Evolutionary conservation across 1,284 basidiomycete genomes (phyloP).

Genomic region (Trichosporon sp.): DNA sequence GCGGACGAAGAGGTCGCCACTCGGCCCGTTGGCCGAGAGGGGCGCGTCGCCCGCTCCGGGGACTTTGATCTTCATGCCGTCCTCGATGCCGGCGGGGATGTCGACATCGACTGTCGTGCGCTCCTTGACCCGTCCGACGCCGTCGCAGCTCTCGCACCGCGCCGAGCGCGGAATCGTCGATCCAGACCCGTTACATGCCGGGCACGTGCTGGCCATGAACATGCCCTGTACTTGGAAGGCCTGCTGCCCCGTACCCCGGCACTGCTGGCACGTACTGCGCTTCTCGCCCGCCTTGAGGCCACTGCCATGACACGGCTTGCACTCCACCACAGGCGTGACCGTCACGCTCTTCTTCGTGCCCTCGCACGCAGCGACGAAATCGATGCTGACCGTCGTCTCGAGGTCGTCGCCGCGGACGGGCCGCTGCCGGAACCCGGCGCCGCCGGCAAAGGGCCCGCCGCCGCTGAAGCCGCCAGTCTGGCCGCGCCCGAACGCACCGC

Average conservation of each 20-base stretch:
- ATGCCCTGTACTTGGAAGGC: conserved; percentile 95
- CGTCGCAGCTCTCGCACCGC: conserved; percentile 75
- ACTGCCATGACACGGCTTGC: conserved; percentile 74
- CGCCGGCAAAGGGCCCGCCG: conserved; percentile 44
- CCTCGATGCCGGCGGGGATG: conserved; percentile 89
- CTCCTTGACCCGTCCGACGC: conserved; percentile 79
- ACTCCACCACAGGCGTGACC: conserved; percentile 76
- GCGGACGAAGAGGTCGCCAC: conserved; percentile 83
- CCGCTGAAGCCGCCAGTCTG: conserved; percentile 25
- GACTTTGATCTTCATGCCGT: conserved; percentile 89
- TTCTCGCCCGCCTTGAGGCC: conserved; percentile 85
- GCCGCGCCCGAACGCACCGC: conserved; percentile 53
- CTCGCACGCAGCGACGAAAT: conserved; percentile 90
- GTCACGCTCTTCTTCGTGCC: conserved; percentile 74
- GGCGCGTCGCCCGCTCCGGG: conserved; percentile 81
- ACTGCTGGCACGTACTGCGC: conserved; percentile 70
- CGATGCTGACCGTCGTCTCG: conserved; percentile 68
- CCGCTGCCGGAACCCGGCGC: conserved; percentile 53
- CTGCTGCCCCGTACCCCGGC: conserved; percentile 79
- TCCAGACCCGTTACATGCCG: conserved; percentile 76
- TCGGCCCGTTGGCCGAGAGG: conserved; percentile 64
- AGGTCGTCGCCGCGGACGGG: conserved; percentile 71
- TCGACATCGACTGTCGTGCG: conserved; percentile 75
- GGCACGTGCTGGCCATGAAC: conserved; percentile 94
- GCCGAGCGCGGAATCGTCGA: conserved; percentile 70